Conservation (phyloP, 202 grass and related monocot species). For the Miscanthus sacchariflorus region DNA sequence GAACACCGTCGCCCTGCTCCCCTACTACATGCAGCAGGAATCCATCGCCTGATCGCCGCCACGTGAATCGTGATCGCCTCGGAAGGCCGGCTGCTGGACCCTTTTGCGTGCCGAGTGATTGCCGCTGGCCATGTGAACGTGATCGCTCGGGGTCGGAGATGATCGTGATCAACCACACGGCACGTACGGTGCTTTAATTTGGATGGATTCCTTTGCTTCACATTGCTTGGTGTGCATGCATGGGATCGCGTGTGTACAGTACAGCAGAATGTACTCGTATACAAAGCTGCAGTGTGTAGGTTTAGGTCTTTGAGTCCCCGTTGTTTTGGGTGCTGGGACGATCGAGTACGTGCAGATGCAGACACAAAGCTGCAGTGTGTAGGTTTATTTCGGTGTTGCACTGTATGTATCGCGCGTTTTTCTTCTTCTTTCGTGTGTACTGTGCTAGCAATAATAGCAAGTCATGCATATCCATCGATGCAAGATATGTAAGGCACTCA, state of each 20-base stretch:
- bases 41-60: not conserved
- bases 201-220: not conserved
- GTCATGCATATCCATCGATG: not conserved
- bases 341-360: not conserved
- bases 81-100: too few relatives aligned
- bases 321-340: conserved; percentile 44
- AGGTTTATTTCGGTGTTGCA: not conserved
- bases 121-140: too few relatives aligned
- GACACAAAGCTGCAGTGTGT: not conserved
- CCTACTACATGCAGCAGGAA: conserved; percentile 54
- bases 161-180: not conserved
- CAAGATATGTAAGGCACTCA: too few relatives aligned
- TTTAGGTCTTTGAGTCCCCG: not conserved
- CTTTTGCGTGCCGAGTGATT: too few relatives aligned
- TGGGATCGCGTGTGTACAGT: not conserved
- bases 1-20: conserved; percentile 60
- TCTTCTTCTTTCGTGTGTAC: too few relatives aligned
- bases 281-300: too few relatives aligned
- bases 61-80: not conserved
- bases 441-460: not conserved
- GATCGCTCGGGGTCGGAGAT: not conserved
- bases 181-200: not conserved
- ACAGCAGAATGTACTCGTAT: too few relatives aligned
- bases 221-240: conserved; percentile 6
- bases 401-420: not conserved